A percentile compares a stretch with the other conserved stretches of the same genome.
These are phyloP conservation scores for Aaosphaeria pasadenensis DNA, from an alignment of 2,329 filamentous ascomycete genomes.

Conservation along the genomic window DNA sequence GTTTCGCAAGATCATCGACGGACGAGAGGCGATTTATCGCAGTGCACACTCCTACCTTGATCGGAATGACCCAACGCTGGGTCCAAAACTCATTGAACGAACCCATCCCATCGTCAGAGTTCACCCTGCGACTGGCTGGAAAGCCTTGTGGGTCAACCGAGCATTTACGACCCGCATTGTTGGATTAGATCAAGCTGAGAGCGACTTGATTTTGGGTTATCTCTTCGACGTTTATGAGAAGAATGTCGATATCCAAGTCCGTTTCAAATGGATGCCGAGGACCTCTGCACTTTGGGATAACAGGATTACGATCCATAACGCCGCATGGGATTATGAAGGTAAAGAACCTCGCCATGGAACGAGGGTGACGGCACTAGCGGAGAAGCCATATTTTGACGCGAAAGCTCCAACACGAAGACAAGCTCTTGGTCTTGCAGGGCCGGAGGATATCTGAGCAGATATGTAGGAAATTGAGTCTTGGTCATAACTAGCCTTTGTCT, in stretches of 20 bases:
- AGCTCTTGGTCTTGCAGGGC: conserved; percentile 61
- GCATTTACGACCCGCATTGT: conserved; percentile 67
- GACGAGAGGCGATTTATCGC: conserved; percentile 61
- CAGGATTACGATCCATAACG: conserved; percentile 71
- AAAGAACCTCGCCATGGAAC: conserved; percentile 68
- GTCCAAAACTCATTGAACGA: conserved; percentile 65
- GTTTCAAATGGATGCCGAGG: conserved; percentile 67
- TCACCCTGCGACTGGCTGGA: conserved; percentile 73
- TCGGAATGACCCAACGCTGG: conserved; percentile 57
- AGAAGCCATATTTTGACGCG: conserved; percentile 66
- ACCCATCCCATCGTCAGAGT: conserved; percentile 67
- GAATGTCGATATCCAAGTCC: conserved; percentile 69
- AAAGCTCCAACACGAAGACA: conserved; percentile 65
- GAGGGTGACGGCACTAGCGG: conserved; percentile 66
- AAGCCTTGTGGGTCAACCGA: conserved; percentile 69
- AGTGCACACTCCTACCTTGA: conserved; percentile 68
- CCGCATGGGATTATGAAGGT: conserved; percentile 70
- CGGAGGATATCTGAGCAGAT: conserved; percentile 46
- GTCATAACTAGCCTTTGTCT: too few relatives aligned
- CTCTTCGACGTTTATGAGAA: conserved; percentile 67
- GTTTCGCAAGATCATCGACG: conserved; percentile 70
- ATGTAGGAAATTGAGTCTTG: too few relatives aligned
- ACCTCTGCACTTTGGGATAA: conserved; percentile 73
- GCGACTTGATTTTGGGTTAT: conserved; percentile 65
- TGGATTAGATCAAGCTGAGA: conserved; percentile 66